Evolutionary conservation across 1,139 yeast genomes (phyloP).

Genomic region (Diutina scorzettiae): DNA sequence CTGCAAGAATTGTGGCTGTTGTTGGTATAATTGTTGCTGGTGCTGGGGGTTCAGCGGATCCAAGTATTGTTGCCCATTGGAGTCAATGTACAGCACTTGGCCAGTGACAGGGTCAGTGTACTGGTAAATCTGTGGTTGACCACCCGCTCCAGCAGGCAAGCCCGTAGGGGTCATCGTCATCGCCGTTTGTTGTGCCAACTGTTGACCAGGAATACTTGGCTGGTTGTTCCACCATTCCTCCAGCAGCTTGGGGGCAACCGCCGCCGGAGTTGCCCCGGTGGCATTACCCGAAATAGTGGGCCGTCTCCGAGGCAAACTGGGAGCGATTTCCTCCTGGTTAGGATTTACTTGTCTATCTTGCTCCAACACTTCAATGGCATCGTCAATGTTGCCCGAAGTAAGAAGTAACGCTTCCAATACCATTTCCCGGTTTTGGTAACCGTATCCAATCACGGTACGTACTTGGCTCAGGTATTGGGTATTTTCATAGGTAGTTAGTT

Average conservation of each 20-base stretch:
- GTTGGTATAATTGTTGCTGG: conserved; percentile 36
- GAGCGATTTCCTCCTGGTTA: conserved; percentile 18
- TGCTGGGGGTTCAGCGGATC: conserved; percentile 44
- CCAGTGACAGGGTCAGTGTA: conserved; percentile 56
- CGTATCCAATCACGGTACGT: conserved; percentile 29
- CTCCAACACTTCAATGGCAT: conserved; percentile 37
- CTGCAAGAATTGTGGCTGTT: conserved; percentile 28
- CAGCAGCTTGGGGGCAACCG: not conserved
- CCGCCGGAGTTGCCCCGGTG: conserved; percentile 6
- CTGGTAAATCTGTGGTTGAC: conserved; percentile 38
- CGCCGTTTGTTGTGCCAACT: conserved; percentile 6
- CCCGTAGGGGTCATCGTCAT: conserved; percentile 8
- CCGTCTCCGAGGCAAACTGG: conserved; percentile 36
- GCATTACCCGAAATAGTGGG: conserved; percentile 10
- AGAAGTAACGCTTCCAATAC: conserved; percentile 38
- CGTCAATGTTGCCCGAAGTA: conserved; percentile 35
- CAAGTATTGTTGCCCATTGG: conserved; percentile 46
- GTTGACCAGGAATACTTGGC: not conserved
- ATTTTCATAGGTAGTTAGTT: conserved; percentile 30
- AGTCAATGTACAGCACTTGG: conserved; percentile 44
- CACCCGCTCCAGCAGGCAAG: conserved; percentile 7
- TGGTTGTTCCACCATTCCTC: not conserved
- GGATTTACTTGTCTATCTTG: conserved; percentile 29
- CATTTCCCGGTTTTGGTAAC: conserved; percentile 35
- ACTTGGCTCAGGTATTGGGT: conserved; percentile 28